phyloP scores from a whole-genome alignment of 2,329 filamentous ascomycete genomes.

The Chalaropsis thielavioides region DNA sequence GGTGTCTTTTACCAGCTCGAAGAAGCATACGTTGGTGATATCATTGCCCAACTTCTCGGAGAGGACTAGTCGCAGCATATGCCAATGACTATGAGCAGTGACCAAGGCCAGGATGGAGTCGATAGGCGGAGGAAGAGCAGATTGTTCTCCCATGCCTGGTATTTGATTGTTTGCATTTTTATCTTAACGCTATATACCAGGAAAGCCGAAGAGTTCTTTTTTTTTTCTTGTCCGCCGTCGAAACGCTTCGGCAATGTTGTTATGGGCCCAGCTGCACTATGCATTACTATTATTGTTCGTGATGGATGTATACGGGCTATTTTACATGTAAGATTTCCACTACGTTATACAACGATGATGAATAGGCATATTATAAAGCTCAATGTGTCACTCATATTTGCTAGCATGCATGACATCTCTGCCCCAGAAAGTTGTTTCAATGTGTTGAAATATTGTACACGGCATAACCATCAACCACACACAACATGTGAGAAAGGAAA shows the following conservation, averaged over 20 bases:
- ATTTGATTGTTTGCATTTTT: neutral
- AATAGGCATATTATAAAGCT: neutral
- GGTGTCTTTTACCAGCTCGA: conserved; percentile 78
- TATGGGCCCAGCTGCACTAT: neutral
- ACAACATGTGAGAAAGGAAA: no score
- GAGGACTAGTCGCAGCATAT: conserved; percentile 40
- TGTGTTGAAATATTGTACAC: conserved; percentile 4
- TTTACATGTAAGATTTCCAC: neutral
- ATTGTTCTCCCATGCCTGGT: conserved; percentile 1
- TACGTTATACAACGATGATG: neutral
- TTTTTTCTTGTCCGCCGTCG: neutral
- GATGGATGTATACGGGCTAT: no score
- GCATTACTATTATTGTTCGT: neutral
- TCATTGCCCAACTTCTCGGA: conserved; percentile 70
- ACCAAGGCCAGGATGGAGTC: neutral
- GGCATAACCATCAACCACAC: neutral
- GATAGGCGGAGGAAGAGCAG: neutral
- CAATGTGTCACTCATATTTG: neutral
- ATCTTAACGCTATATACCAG: neutral
- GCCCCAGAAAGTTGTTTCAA: neutral
- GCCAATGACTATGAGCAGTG: neutral
- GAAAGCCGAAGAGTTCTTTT: neutral
- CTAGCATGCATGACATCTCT: neutral
- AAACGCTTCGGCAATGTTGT: neutral
- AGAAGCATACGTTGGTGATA: conserved; percentile 77